Evolutionary conservation across 352 stramenopile genomes (phyloP), one percentile per base, ranked within the genome.

Genomic region (Pythium vanterpoolii): DNA sequence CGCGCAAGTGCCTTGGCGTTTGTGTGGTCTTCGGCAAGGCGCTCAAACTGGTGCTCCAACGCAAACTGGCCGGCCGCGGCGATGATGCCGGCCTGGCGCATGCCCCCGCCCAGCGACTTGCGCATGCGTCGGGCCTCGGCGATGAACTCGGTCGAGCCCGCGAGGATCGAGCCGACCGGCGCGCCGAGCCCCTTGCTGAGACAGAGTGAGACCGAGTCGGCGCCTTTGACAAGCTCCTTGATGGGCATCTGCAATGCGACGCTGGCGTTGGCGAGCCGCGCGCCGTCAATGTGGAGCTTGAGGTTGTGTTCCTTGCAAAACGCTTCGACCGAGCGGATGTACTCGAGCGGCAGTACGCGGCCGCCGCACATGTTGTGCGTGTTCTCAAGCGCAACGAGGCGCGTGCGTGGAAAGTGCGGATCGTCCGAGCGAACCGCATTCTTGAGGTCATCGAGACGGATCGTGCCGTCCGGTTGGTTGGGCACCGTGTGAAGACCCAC

Each of bases 291-390:
- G 68, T 99, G 97, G 13, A 98, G 74, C 58, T 92, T 87, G 8
- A 99, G 76, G 11, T 79, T 66, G 56, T 76, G 76, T 33, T 92
- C 68, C 21, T 81, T 62, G 48, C 87, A 90, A 42, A 97, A 79
- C 21, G 64, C 63, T 42, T 80, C 79, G 11, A 97, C 74, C 9
- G 77, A 44, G 44, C 82, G 70, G 50, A 98, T 77, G 69, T 97
- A 98, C 6, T 68, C 49, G 7, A 83, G 55, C 14, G 93, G 75
- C 27, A 99, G 76, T 23, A 96, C 81, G 13, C 92, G 78, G 5
- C 96, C 96, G 26, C 97, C 97, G 33, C 96, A 94, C 50, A 91
- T 93, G 73, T 99, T 99, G 60, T 99, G 97, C 42, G 97, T 99
- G 77, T 99, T 99, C 71, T 99, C 97, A 18, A 99, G 73, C 69